A percentile compares a stretch with the other conserved stretches of the same genome.
These are phyloP conservation scores for Scedosporium aurantiacum DNA, from an alignment of 2,329 filamentous ascomycete species.

Conservation along the genomic window DNA sequence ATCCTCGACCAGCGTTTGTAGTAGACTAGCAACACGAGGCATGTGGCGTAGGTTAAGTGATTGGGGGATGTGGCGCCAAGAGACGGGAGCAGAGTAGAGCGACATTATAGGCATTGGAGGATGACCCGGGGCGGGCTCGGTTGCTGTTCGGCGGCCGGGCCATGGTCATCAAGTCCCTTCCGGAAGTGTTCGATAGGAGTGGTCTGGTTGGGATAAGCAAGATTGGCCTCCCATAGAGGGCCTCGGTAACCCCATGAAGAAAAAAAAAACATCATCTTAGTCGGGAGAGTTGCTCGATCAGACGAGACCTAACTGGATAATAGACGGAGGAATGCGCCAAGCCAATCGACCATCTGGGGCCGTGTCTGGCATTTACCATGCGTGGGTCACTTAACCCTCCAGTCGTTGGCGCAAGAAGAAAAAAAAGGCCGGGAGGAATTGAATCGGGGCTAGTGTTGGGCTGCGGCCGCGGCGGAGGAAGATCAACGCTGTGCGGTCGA, in stretches of 20 bases:
- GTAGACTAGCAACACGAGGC: not conserved
- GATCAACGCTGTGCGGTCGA: no score
- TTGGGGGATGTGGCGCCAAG: not conserved
- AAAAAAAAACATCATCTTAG: not conserved
- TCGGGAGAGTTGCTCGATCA: not conserved
- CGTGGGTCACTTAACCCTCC: not conserved
- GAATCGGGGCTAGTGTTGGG: not conserved
- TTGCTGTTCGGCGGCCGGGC: not conserved
- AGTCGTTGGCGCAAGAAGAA: not conserved
- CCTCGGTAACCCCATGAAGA: not conserved
- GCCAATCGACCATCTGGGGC: not conserved
- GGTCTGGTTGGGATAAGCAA: not conserved
- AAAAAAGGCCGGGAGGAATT: not conserved
- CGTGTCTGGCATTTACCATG: not conserved
- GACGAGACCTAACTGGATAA: not conserved
- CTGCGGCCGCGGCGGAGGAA: no score
- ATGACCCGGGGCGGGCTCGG: not conserved
- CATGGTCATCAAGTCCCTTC: not conserved
- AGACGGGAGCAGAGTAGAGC: not conserved
- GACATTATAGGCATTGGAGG: not conserved
- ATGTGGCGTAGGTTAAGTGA: not conserved
- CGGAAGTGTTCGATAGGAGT: not conserved
- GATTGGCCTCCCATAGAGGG: not conserved
- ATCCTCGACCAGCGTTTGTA: not conserved
- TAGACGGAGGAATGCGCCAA: not conserved